These are phyloP conservation scores for Globisporangium polare DNA, from an alignment of 352 stramenopile species.

Conservation along the genomic window DNA sequence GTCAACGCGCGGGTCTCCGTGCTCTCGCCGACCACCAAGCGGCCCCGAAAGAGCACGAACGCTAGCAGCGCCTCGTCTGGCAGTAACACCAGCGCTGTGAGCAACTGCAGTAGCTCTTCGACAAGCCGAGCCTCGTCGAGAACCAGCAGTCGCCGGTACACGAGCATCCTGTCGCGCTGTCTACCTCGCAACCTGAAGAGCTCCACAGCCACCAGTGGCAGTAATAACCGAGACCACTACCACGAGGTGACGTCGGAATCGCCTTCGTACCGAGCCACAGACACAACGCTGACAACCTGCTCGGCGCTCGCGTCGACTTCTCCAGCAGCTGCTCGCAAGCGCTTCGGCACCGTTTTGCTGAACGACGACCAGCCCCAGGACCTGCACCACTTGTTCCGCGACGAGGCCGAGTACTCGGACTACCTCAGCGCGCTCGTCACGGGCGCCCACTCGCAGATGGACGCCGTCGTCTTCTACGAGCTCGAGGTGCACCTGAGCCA, in stretches of 20 bases:
- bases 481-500: slow-evolving; percentile 66
- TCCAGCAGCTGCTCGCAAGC: neutral
- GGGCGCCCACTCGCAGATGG: slow-evolving; percentile 39
- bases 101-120: neutral
- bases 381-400: slow-evolving; percentile 48
- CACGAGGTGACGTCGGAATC: slow-evolving; percentile 5
- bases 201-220: neutral
- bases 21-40: slow-evolving; percentile 15
- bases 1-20: neutral
- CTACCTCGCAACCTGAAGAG: slow-evolving; percentile 8
- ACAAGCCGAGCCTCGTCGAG: neutral
- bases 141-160: slow-evolving; percentile 7
- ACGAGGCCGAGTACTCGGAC: slow-evolving; percentile 80
- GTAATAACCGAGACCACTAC: neutral
- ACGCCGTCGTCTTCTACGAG: slow-evolving; percentile 64
- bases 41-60: slow-evolving; percentile 4
- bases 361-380: slow-evolving; percentile 29
- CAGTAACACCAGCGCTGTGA: neutral
- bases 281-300: neutral
- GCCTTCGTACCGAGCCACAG: slow-evolving; percentile 7
- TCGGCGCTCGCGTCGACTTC: slow-evolving; percentile 8
- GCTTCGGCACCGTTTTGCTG: slow-evolving; percentile 30
- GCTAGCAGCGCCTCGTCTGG: neutral
- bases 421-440: slow-evolving; percentile 53
- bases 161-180: slow-evolving; percentile 15